These are phyloP conservation scores for Camelina hispida DNA, from an alignment of 345 rosid species.

Conservation along the genomic window DNA sequence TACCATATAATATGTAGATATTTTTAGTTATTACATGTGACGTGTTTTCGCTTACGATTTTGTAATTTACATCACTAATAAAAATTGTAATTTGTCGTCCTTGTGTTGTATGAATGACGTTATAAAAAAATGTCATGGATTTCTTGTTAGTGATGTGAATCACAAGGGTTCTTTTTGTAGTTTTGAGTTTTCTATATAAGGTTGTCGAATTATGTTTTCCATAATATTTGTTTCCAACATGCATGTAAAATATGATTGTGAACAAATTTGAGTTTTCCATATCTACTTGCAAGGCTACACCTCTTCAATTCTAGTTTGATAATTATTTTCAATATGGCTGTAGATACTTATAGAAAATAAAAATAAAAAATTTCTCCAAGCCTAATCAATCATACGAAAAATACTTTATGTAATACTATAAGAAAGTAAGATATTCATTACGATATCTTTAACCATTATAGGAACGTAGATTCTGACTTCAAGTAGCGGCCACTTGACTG, in stretches of 20 bases:
- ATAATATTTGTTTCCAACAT: neutral
- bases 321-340: neutral
- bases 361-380: too few relatives aligned
- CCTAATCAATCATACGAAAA: too few relatives aligned
- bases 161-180: neutral
- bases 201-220: too few relatives aligned
- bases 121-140: neutral
- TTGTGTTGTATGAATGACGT: neutral
- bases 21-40: too few relatives aligned
- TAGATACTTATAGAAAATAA: too few relatives aligned
- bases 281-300: neutral
- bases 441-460: neutral
- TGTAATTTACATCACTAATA: too few relatives aligned
- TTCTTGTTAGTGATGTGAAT: neutral
- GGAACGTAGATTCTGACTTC: neutral
- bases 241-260: neutral
- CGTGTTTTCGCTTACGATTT: neutral
- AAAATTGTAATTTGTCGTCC: neutral
- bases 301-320: neutral
- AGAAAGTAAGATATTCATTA: too few relatives aligned
- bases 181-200: neutral
- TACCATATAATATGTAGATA: neutral
- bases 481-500: conserved; percentile 8
- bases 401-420: too few relatives aligned
- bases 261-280: neutral